Evolutionary conservation across 192 early-diverging fungal species (phyloP).

Genomic region (Coemansia sp.): DNA sequence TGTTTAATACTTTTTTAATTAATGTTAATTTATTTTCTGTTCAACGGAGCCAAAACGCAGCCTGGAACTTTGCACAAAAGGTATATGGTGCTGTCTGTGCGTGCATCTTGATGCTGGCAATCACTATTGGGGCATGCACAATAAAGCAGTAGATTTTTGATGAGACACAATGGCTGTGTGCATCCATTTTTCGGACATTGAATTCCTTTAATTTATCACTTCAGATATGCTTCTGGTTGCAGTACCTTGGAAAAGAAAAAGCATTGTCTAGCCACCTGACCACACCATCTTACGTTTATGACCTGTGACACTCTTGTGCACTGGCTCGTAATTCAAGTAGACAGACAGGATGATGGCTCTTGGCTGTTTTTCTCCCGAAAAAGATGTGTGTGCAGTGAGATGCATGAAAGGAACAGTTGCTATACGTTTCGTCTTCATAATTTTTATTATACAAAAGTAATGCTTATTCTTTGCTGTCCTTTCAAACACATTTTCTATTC

Average conservation of each 20-base stretch:
- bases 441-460: background rate
- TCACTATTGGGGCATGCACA: background rate
- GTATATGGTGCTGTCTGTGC: slow-evolving; percentile 24
- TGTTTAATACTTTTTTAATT: background rate
- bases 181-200: too few species aligned
- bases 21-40: background rate
- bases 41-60: too few species aligned
- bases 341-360: too few species aligned
- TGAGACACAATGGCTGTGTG: too few species aligned
- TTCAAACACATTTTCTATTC: background rate
- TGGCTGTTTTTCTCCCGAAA: background rate
- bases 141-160: background rate
- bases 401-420: background rate
- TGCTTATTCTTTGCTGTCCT: background rate
- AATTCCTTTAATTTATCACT: too few species aligned
- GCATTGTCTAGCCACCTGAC: too few species aligned
- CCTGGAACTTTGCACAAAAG: too few species aligned
- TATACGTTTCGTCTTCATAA: background rate
- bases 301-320: too few species aligned
- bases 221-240: too few species aligned
- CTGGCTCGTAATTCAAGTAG: too few species aligned
- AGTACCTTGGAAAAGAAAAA: too few species aligned
- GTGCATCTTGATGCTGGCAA: slow-evolving; percentile 9
- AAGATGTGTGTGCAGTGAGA: background rate
- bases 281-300: too few species aligned